Evolutionary conservation across 768 basidiomycete genomes (phyloP).

Genomic region (Auriculariales sp.): DNA sequence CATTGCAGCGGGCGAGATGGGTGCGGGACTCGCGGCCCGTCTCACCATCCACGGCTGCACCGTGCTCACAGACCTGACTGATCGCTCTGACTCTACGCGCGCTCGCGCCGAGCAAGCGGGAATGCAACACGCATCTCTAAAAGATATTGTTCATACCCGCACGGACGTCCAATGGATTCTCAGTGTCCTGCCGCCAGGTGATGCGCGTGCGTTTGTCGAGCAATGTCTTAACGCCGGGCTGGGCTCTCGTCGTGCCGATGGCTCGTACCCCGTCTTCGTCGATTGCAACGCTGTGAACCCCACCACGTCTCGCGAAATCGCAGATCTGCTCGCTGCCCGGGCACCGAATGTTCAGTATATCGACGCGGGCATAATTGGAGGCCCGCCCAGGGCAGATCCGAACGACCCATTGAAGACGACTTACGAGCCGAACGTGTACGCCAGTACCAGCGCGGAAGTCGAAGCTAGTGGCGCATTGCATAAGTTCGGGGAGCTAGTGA

Average conservation of each 20-base stretch:
- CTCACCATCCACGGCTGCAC: constrained; percentile 32
- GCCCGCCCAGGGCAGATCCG: constrained; percentile 24
- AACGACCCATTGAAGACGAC: constrained; percentile 17
- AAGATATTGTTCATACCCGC: constrained; percentile 19
- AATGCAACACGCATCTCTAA: constrained; percentile 27
- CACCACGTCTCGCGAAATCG: constrained; percentile 32
- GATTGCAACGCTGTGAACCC: constrained; percentile 49
- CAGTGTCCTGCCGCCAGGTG: constrained; percentile 43
- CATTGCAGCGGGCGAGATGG: constrained; percentile 46
- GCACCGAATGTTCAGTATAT: constrained; percentile 26
- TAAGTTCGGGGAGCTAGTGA: constrained; percentile 26
- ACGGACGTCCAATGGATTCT: constrained; percentile 29
- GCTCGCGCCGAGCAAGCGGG: constrained; percentile 35
- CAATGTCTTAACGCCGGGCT: constrained; percentile 19
- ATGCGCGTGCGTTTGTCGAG: constrained; percentile 30
- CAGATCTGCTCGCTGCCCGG: constrained; percentile 24
- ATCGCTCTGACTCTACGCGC: constrained; percentile 36
- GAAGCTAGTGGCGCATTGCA: constrained; percentile 26
- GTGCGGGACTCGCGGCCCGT: constrained; percentile 35
- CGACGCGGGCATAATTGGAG: constrained; percentile 44
- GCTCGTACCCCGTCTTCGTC: constrained; percentile 22
- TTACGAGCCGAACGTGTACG: constrained; percentile 42
- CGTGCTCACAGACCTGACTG: constrained; percentile 40
- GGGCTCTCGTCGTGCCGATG: constrained; percentile 5
- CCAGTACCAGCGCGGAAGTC: constrained; percentile 25